phyloP scores from a whole-genome alignment of 2,329 filamentous ascomycete species.

The Penicillium rolfsii region DNA sequence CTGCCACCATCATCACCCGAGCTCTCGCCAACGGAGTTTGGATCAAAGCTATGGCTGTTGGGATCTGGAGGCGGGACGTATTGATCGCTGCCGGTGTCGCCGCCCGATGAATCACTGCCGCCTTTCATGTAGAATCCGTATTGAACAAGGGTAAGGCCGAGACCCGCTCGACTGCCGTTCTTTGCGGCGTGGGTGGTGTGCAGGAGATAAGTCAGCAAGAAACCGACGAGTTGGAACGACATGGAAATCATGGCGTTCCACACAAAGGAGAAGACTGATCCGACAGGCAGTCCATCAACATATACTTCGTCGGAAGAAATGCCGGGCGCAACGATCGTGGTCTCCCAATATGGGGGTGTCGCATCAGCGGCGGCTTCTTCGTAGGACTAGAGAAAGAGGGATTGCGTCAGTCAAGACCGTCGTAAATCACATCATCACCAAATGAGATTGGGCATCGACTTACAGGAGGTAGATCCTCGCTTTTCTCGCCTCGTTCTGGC shows the following conservation, averaged over 20 bases:
- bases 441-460: constrained; percentile 44
- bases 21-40: constrained; percentile 63
- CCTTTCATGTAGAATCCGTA: constrained; percentile 96
- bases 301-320: constrained; percentile 94
- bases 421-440: neutral
- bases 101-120: constrained; percentile 48
- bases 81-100: constrained; percentile 44
- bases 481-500: constrained; percentile 76
- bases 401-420: neutral
- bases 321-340: constrained; percentile 91
- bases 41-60: constrained; percentile 87
- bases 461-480: constrained; percentile 93
- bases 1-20: constrained; percentile 42
- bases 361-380: constrained; percentile 97
- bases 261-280: constrained; percentile 77
- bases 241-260: constrained; percentile 92
- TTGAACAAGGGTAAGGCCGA: constrained; percentile 93
- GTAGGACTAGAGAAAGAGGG: constrained; percentile 69
- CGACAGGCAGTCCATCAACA: constrained; percentile 91
- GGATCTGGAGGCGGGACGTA: constrained; percentile 75
- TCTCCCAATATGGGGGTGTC: constrained; percentile 98
- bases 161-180: constrained; percentile 90
- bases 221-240: constrained; percentile 95
- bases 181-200: constrained; percentile 98
- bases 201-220: constrained; percentile 94